Evolutionary conservation across 2,329 filamentous ascomycete species (phyloP).

Genomic region (Pleomassaria siparia): DNA sequence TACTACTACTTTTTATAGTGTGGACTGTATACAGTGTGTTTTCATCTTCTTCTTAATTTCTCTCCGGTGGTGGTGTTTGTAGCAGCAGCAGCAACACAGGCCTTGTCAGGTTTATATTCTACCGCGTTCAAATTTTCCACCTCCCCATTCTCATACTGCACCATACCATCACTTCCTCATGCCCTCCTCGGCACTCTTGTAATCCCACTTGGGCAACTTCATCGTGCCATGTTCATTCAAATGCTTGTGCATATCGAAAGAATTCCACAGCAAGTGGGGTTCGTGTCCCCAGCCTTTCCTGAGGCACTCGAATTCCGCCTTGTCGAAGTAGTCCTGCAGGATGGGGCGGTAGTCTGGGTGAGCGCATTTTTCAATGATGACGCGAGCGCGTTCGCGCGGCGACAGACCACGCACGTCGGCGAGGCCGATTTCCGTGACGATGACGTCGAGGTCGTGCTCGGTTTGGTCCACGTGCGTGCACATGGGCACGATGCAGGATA

Average conservation of each 20-base stretch:
- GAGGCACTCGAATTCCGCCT: conserved; percentile 83
- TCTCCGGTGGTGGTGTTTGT: no score
- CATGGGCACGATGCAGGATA: conserved; percentile 91
- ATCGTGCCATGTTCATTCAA: conserved; percentile 82
- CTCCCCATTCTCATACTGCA: no score
- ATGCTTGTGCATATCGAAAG: conserved; percentile 87
- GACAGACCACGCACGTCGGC: conserved; percentile 82
- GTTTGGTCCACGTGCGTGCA: conserved; percentile 91
- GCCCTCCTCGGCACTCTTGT: conserved; percentile 20
- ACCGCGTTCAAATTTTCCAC: not conserved
- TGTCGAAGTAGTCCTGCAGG: conserved; percentile 78
- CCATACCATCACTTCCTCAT: conserved; percentile 5
- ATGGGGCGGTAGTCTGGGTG: conserved; percentile 86
- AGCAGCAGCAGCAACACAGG: no score
- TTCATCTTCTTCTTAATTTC: no score
- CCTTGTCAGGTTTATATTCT: not conserved
- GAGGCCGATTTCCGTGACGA: conserved; percentile 77
- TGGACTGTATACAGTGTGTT: no score
- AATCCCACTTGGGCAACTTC: conserved; percentile 72
- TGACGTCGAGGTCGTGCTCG: conserved; percentile 87
- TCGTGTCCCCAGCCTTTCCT: conserved; percentile 87
- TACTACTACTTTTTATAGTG: no score
- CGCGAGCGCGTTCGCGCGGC: conserved; percentile 76
- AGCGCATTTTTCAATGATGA: conserved; percentile 84
- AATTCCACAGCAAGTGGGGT: conserved; percentile 82